A percentile compares a stretch with the other conserved stretches of the same genome.
Evolutionary conservation across 73 alveolate genomes (phyloP).

Genomic region (Tetrahymena elliotti): DNA sequence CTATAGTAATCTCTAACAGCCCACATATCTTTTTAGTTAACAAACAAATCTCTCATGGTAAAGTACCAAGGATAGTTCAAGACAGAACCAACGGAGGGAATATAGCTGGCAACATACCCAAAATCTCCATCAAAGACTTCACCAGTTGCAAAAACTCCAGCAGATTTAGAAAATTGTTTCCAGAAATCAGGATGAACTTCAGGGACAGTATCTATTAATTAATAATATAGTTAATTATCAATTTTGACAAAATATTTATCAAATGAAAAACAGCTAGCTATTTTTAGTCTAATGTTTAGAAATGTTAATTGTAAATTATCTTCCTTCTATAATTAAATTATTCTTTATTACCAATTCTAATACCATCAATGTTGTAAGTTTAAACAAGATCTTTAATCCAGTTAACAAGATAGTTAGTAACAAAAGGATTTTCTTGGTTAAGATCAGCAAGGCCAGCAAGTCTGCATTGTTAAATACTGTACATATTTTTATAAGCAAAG

Average conservation of each 20-base stretch:
- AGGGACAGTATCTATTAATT: slow-evolving; percentile 67
- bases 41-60: slow-evolving; percentile 59
- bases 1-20: slow-evolving; percentile 16
- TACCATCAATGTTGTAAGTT: slow-evolving; percentile 84
- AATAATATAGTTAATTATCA: background rate
- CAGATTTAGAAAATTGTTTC: slow-evolving; percentile 62
- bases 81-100: slow-evolving; percentile 68
- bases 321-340: too few species aligned
- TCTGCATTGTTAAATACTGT: slow-evolving; percentile 78
- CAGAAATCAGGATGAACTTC: slow-evolving; percentile 85
- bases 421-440: slow-evolving; percentile 69
- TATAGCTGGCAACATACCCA: slow-evolving; percentile 63
- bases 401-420: slow-evolving; percentile 51
- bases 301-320: too few species aligned
- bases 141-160: slow-evolving; percentile 83
- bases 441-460: slow-evolving; percentile 91
- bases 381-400: slow-evolving; percentile 74
- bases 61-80: slow-evolving; percentile 87
- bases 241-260: too few species aligned
- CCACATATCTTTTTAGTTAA: slow-evolving; percentile 45
- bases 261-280: too few species aligned
- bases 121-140: slow-evolving; percentile 63
- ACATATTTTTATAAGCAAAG: slow-evolving; percentile 30
- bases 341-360: slow-evolving; percentile 61
- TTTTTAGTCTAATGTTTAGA: too few species aligned